Percentiles rank a stretch among this genome's conserved stretches.
Conservation (phyloP, 2,329 filamentous ascomycete species). For the Byssochlamys sp. region DNA sequence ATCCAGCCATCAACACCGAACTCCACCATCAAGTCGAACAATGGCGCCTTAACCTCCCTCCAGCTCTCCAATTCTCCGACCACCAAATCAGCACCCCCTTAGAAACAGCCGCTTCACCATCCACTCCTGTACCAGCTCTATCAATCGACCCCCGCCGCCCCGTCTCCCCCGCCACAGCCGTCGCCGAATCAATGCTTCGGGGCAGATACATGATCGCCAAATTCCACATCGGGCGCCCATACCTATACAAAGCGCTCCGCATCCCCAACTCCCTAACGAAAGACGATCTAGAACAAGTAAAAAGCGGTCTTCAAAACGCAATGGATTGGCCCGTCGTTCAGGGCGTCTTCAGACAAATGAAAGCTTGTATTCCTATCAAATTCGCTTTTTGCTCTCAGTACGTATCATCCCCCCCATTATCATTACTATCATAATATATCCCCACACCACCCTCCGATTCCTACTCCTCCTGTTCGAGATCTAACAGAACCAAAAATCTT, state of each 20-base stretch:
- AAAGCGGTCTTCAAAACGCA: constrained; percentile 28
- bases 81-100: constrained; percentile 13
- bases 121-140: constrained; percentile 11
- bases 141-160: constrained; percentile 13
- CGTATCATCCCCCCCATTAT: constrained; percentile 2
- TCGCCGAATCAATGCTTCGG: constrained; percentile 30
- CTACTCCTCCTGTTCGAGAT: too few species aligned
- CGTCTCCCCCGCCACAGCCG: constrained; percentile 24
- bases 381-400: constrained; percentile 35
- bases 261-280: constrained; percentile 27
- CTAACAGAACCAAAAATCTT: not conserved
- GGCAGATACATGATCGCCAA: constrained; percentile 29
- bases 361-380: constrained; percentile 33
- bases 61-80: constrained; percentile 38
- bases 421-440: too few species aligned
- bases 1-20: constrained; percentile 41
- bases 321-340: constrained; percentile 34
- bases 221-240: constrained; percentile 34
- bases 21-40: constrained; percentile 48
- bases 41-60: constrained; percentile 45
- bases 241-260: constrained; percentile 35
- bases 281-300: constrained; percentile 31
- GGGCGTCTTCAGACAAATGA: constrained; percentile 33
- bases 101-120: constrained; percentile 10
- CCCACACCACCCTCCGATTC: too few species aligned